These are phyloP conservation scores for Crassisporium funariophilum DNA, from an alignment of 768 basidiomycete species.

Conservation along the genomic window DNA sequence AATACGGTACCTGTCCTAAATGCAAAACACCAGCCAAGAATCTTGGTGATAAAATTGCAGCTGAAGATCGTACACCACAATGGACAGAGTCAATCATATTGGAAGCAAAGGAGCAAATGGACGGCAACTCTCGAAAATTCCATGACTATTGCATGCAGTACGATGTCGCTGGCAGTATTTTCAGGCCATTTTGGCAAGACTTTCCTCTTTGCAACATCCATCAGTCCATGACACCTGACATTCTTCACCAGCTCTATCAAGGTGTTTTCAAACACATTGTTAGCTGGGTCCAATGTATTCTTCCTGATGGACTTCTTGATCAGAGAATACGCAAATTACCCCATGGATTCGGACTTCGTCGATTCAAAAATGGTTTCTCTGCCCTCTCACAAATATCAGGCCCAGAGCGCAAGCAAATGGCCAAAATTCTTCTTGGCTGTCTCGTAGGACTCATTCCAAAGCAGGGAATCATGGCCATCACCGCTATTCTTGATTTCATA, in stretches of 20 bases:
- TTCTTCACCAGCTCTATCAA: constrained; percentile 24
- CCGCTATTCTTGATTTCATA: constrained; percentile 32
- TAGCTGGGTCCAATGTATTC: constrained; percentile 10
- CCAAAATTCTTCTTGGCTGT: constrained; percentile 32
- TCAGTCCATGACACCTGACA: constrained; percentile 16
- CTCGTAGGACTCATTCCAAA: constrained; percentile 23
- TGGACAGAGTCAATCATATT: constrained; percentile 18
- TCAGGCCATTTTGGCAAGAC: constrained; percentile 18
- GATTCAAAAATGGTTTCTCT: constrained; percentile 44
- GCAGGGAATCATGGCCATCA: constrained; percentile 14
- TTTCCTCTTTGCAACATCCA: constrained; percentile 20
- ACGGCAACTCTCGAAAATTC: constrained; percentile 16
- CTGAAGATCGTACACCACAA: background rate
- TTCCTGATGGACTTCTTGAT: constrained; percentile 17
- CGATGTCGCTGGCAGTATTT: constrained; percentile 20
- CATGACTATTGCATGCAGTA: constrained; percentile 12
- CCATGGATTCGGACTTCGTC: constrained; percentile 26
- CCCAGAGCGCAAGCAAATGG: constrained; percentile 38
- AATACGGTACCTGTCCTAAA: constrained; percentile 23
- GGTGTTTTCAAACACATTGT: constrained; percentile 22
- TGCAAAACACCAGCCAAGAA: constrained; percentile 12
- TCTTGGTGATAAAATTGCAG: constrained; percentile 2
- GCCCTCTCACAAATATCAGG: constrained; percentile 42
- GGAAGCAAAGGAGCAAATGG: constrained; percentile 1
- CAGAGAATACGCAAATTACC: constrained; percentile 34